phyloP scores from a whole-genome alignment of 2,329 filamentous ascomycete species.

The Trematosphaeria pertusa region DNA sequence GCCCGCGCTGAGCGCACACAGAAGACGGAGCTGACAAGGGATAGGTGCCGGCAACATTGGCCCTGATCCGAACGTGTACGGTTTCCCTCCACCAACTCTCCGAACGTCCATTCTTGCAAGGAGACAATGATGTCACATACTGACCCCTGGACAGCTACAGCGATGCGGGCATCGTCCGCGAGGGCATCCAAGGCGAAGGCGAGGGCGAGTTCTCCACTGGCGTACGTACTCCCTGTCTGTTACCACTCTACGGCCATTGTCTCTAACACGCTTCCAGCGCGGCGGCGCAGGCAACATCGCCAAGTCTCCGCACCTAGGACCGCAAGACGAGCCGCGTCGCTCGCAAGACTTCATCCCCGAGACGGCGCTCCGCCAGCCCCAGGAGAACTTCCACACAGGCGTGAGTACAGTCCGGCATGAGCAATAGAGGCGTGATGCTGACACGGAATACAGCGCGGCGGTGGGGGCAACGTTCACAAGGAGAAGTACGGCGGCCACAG shows the following conservation, averaged over 20 bases:
- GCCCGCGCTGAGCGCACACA: background rate
- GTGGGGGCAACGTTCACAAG: constrained; percentile 56
- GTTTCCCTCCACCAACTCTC: too few relatives aligned
- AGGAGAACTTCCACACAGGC: constrained; percentile 58
- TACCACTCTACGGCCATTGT: constrained; percentile 1
- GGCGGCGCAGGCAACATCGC: constrained; percentile 54
- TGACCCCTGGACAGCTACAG: constrained; percentile 42
- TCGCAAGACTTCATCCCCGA: constrained; percentile 55
- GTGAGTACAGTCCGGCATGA: constrained; percentile 30
- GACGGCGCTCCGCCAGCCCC: constrained; percentile 45
- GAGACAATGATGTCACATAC: too few relatives aligned
- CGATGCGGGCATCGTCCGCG: constrained; percentile 55
- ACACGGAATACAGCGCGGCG: constrained; percentile 47
- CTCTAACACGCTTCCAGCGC: constrained; percentile 27
- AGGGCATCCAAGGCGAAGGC: constrained; percentile 49
- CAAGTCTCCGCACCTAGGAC: constrained; percentile 43
- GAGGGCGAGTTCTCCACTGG: constrained; percentile 51
- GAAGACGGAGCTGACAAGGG: constrained; percentile 11
- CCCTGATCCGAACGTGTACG: constrained; percentile 55
- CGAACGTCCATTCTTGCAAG: too few relatives aligned
- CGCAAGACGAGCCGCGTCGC: constrained; percentile 30
- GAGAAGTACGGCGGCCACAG: constrained; percentile 58
- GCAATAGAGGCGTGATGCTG: constrained; percentile 5
- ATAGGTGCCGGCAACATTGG: constrained; percentile 66
- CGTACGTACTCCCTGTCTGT: constrained; percentile 17